Evolutionary conservation across 108 stramenopile genomes (phyloP).

Genomic region (Halocafeteria seosinensis): DNA sequence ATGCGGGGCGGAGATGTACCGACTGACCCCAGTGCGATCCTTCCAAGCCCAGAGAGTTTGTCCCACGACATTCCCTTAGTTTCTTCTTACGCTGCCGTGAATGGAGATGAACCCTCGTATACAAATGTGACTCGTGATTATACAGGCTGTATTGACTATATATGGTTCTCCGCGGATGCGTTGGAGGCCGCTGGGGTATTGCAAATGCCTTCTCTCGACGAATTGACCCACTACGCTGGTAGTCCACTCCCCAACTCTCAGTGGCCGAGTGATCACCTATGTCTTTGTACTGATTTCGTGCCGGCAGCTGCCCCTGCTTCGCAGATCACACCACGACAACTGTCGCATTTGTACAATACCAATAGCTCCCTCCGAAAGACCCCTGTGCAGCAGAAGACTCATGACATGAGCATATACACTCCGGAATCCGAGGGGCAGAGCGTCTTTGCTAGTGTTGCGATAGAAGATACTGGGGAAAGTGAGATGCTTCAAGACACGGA

Average conservation of each 20-base stretch:
- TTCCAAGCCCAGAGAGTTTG: constrained; percentile 63
- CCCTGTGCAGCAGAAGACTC: too few relatives aligned
- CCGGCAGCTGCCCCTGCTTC: too few relatives aligned
- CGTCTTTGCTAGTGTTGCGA: too few relatives aligned
- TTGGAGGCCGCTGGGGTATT: constrained; percentile 66
- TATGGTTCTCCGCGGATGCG: constrained; percentile 71
- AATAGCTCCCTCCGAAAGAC: too few relatives aligned
- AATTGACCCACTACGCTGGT: constrained; percentile 53
- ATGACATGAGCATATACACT: too few relatives aligned
- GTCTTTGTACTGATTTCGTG: constrained; percentile 80
- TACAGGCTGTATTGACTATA: constrained; percentile 84
- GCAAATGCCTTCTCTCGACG: constrained; percentile 56
- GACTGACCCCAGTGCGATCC: constrained; percentile 44
- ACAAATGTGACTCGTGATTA: constrained; percentile 83
- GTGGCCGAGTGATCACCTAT: constrained; percentile 82
- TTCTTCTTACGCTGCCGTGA: constrained; percentile 72
- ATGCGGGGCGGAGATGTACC: constrained; percentile 30
- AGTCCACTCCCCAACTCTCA: constrained; percentile 71
- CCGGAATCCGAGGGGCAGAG: too few relatives aligned
- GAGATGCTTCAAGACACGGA: too few relatives aligned
- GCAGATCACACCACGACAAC: too few relatives aligned
- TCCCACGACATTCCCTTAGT: constrained; percentile 65
- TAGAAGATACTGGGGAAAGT: too few relatives aligned
- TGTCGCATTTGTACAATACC: too few relatives aligned
- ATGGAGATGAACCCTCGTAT: constrained; percentile 73